Evolutionary conservation across 805 yeast genomes (phyloP), one percentile per base, ranked within the genome.

Genomic region (Suhomyces pyralidae): DNA sequence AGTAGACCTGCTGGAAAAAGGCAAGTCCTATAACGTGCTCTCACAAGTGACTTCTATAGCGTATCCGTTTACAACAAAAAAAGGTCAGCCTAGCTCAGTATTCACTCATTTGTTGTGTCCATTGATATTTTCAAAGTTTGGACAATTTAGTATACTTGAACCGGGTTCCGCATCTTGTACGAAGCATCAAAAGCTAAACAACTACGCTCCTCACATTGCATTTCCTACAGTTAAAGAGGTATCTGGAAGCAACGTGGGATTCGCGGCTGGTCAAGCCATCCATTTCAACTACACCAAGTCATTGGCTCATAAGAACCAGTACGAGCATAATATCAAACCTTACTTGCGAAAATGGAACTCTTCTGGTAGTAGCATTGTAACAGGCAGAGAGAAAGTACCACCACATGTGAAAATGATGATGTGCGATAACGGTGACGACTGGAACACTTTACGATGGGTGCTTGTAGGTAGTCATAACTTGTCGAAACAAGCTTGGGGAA

Each of bases 401-500:
- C 82, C 85, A 1, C 96, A 90, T 67, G 83, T 85, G 12, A 90
- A 90, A 65, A 80, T 88, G 30, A 83, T 86, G 59, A 61, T 81
- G 53, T 77, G 81, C 56, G 78, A 73, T 50, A 78, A 85, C 10
- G 78, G 77, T 3, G 83, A 82, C 57, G 60, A 75, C 48, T 81
- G 78, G 65, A 59, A 67, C 34, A 69, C 81, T 2, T 63, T 87
- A 5, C 78, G 81, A 48, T 90, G 96, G 96, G 78, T 84, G 17
- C 64, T 87, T 40, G 73, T 87, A 62, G 87, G 94, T 0, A 85
- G 91, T 46, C 87, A 90, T 30, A 90, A 90, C 61, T 61, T 88
- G 40, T 85, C 92, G 30, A 81, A 81, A 51, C 86, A 82, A 54
- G 96, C 96, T 1, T 90, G 96, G 96, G 96, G 96, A 0, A 45